phyloP scores from a whole-genome alignment of 2,329 filamentous ascomycete species.

The Sporothrix globosa region DNA sequence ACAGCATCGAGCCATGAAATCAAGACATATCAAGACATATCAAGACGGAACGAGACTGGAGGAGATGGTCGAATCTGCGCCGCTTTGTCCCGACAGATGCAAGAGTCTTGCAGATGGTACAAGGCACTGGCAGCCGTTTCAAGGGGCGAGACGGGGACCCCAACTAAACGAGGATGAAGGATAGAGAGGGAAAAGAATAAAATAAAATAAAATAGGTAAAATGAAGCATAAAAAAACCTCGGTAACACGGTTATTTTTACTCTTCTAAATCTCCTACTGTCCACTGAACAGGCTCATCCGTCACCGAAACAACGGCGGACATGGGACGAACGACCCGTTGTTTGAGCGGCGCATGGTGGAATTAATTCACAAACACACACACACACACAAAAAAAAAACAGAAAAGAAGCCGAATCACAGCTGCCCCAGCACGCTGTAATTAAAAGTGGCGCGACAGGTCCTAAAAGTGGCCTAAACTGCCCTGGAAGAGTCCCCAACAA shows the following conservation, averaged over 20 bases:
- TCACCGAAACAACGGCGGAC: slow-evolving; percentile 16
- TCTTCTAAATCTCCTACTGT: not conserved
- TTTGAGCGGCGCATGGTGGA: slow-evolving; percentile 25
- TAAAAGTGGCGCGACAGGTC: slow-evolving; percentile 20
- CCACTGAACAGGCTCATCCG: not conserved
- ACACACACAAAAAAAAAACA: not conserved
- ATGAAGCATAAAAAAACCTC: not conserved
- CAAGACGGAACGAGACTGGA: not conserved
- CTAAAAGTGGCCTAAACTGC: slow-evolving; percentile 16
- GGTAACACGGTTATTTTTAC: not conserved
- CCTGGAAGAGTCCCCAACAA: not conserved
- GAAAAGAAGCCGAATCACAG: not conserved
- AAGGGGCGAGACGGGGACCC: not conserved
- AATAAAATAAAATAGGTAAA: not conserved
- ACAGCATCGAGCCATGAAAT: not conserved
- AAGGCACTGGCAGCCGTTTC: slow-evolving; percentile 19
- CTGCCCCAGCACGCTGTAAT: slow-evolving; percentile 13
- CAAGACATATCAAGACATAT: not conserved
- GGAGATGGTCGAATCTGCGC: slow-evolving; percentile 12
- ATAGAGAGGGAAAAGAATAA: not conserved
- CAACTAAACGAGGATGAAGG: not conserved
- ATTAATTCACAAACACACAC: not conserved
- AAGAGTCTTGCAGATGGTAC: slow-evolving; percentile 16
- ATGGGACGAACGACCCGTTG: slow-evolving; percentile 26
- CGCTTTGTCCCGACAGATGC: slow-evolving; percentile 20